Percentiles rank a stretch among this genome's conserved stretches.
Evolutionary conservation across 2,329 filamentous ascomycete species (phyloP).

Genomic region (Allantophomopsis cytisporea): DNA sequence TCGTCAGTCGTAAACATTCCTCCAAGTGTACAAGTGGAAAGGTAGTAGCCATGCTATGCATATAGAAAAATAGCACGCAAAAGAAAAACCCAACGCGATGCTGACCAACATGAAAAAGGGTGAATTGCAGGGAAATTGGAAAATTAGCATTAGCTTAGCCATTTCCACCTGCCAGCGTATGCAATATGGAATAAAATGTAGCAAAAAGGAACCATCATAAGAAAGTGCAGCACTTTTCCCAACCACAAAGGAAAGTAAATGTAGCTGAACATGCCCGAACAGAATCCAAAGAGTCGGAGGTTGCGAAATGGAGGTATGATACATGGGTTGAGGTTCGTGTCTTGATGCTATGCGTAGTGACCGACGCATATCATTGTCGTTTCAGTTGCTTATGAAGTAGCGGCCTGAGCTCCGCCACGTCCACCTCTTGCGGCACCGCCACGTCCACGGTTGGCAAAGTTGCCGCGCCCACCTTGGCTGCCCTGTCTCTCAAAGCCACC

Average conservation of each 20-base stretch:
- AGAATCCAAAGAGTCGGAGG: not conserved
- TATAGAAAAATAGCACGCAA: not conserved
- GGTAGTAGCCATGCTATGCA: not conserved
- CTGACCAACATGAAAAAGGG: not conserved
- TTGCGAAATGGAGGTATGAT: not conserved
- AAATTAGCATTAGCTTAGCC: not conserved
- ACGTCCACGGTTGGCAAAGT: slow-evolving; percentile 45
- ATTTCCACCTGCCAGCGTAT: not conserved
- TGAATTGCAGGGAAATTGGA: not conserved
- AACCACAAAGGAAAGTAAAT: not conserved
- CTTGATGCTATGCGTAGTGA: not conserved
- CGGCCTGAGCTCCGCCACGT: slow-evolving; percentile 27
- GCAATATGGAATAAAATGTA: too few species aligned
- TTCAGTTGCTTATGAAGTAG: slow-evolving; percentile 8
- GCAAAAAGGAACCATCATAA: not conserved
- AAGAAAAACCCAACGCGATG: not conserved
- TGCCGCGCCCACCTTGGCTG: slow-evolving; percentile 12
- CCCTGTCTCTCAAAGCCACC: slow-evolving; percentile 45
- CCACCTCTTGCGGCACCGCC: slow-evolving; percentile 44
- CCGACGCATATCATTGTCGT: not conserved
- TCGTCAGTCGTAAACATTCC: too few species aligned
- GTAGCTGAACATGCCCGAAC: not conserved
- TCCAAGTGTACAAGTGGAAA: too few species aligned
- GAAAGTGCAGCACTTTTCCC: not conserved
- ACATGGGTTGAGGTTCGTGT: not conserved